phyloP scores from a whole-genome alignment of 2,329 filamentous ascomycete species.

The Aspergillus quadrilineatus region DNA sequence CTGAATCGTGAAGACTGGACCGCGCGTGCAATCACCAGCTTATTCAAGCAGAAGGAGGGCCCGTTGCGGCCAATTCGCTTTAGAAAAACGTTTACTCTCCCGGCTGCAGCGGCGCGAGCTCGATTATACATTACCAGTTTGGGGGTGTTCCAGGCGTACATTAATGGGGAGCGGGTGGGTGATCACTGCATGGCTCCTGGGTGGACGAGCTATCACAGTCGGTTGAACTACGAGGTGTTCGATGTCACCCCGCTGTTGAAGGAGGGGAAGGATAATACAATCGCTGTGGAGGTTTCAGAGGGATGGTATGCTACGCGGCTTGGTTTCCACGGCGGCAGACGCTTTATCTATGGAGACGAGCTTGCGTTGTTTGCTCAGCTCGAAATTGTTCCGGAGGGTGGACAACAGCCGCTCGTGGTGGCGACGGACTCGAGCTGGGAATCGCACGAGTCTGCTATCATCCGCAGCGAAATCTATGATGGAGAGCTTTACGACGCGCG shows the following conservation, averaged over 20 bases:
- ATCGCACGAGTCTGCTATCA: conserved; percentile 21
- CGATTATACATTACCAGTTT: conserved; percentile 50
- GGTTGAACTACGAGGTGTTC: conserved; percentile 55
- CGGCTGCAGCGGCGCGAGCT: conserved; percentile 26
- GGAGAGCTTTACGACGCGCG: conserved; percentile 53
- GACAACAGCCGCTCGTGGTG: conserved; percentile 14
- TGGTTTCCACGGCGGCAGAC: conserved; percentile 25
- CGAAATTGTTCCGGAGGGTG: conserved; percentile 23
- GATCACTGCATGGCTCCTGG: conserved; percentile 42
- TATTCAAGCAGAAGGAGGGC: conserved; percentile 18
- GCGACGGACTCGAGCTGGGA: conserved; percentile 28
- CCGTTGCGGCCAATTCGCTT: conserved; percentile 36
- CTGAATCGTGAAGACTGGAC: conserved; percentile 35
- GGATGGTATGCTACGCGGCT: conserved; percentile 50
- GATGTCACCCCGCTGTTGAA: conserved; percentile 49
- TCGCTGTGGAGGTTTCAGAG: conserved; percentile 48
- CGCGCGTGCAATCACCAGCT: conserved; percentile 18
- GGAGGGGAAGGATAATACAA: conserved; percentile 36
- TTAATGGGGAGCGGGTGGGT: conserved; percentile 49
- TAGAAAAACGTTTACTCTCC: conserved; percentile 31
- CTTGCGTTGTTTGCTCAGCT: conserved; percentile 32
- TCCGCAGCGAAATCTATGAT: conserved; percentile 49
- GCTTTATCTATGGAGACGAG: conserved; percentile 26
- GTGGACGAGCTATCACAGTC: conserved; percentile 53
- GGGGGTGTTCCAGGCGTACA: conserved; percentile 49